phyloP scores from a whole-genome alignment of 805 yeast species.

The Cephaloascus fragrans region DNA sequence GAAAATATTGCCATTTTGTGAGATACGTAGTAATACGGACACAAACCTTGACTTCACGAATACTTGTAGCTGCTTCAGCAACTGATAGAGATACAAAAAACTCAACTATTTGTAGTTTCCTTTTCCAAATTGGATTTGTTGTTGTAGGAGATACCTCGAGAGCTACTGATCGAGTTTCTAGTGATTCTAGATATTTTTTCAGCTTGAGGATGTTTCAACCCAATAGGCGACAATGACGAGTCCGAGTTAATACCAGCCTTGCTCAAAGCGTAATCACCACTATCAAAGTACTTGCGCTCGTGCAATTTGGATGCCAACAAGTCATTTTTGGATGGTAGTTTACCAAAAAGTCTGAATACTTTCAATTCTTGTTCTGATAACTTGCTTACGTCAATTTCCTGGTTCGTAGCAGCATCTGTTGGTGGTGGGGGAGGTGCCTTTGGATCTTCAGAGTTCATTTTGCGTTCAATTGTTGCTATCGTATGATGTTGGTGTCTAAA shows the following conservation, averaged over 20 bases:
- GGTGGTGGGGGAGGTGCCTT: slow-evolving; percentile 39
- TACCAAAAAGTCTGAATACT: slow-evolving; percentile 74
- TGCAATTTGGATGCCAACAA: slow-evolving; percentile 65
- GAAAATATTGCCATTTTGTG: too few species aligned
- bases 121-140: slow-evolving; percentile 48
- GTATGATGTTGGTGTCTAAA: too few species aligned
- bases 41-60: too few species aligned
- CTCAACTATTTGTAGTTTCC: slow-evolving; percentile 28
- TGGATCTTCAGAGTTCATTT: slow-evolving; percentile 31
- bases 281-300: slow-evolving; percentile 87
- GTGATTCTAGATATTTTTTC: slow-evolving; percentile 52
- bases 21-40: too few species aligned
- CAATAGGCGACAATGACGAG: slow-evolving; percentile 13
- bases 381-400: slow-evolving; percentile 42
- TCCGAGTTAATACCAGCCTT: slow-evolving; percentile 42
- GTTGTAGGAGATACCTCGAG: slow-evolving; percentile 30
- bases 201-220: slow-evolving; percentile 41
- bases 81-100: too few species aligned
- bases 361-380: slow-evolving; percentile 73
- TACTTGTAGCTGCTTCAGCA: too few species aligned
- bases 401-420: slow-evolving; percentile 29
- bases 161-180: slow-evolving; percentile 48
- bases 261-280: slow-evolving; percentile 89
- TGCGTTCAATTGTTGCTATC: too few species aligned
- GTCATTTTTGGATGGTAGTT: slow-evolving; percentile 73